Base-by-base conservation (phyloP, 495 filamentous ascomycete genomes). In the Chaetomidium leptoderma region DNA sequence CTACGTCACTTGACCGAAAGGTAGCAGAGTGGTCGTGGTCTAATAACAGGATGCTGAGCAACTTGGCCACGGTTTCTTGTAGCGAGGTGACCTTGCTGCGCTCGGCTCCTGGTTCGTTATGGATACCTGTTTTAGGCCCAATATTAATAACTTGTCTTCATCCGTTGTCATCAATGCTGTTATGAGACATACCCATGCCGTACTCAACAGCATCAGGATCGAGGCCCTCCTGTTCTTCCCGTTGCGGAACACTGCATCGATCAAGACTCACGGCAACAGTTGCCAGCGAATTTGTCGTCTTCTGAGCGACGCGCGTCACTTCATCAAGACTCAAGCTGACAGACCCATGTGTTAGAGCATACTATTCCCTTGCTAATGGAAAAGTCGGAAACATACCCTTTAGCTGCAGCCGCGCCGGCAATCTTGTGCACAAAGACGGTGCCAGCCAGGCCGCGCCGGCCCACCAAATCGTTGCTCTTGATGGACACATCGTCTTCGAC, bases 231-330 rank as follows among this genome's bases (percentile, higher is more conserved):
- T 23, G 21, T 8, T 43, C 40, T 11, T 23, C 40, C 17, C 40
- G 40, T 43, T 43, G 40, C 17, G 40, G 40, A 10, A 43, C 40
- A 43, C 40, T 43, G 40, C 40, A 43, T 24, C 40, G 40, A 19
- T 43, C 40, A 13, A 43, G 40, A 19, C 40, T 43, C 21, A 43
- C 40, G 7, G 40, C 40, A 21, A 43, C 40, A 9, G 40, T 43
- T 24, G 40, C 17, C 17, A 43, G 17, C 19, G 40, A 43, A 24
- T 43, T 7, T 24, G 40, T 19, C 9, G 40, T 43, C 40, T 23
- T 43, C 40, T 43, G 40, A 21, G 40, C 40, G 19, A 43, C 7
- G 17, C 40, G 19, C 19, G 40, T 7, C 2, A 43, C 40, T 19
- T 43, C 40, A 10, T 43, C 40, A 24, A 43, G 40, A 19, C 40